Percentiles rank a stretch among this genome's conserved stretches.
These are phyloP conservation scores for Chlamydomonas incerta DNA, from an alignment of 139 green algal species.

Conservation along the genomic window DNA sequence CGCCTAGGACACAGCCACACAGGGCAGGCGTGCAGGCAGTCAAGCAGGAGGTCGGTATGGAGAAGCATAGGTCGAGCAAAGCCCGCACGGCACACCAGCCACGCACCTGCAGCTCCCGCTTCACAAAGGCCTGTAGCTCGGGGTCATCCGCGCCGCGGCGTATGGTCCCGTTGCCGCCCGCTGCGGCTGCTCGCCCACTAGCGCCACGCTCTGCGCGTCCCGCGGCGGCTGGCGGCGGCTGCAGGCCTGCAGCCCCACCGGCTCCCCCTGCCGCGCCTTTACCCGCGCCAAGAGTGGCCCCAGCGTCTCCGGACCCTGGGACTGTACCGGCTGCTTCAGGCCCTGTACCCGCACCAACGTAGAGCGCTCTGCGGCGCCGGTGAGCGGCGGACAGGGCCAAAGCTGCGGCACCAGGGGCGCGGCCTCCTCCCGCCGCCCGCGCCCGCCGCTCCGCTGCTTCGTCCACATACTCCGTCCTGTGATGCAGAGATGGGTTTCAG, in stretches of 20 bases:
- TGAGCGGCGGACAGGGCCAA: neutral
- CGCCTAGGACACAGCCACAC: neutral
- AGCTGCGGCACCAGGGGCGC: neutral
- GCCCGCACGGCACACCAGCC: too few species aligned
- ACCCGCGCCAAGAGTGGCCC: too few species aligned
- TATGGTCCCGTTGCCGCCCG: too few species aligned
- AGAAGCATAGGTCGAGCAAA: too few species aligned
- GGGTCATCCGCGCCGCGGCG: slow-evolving; percentile 16
- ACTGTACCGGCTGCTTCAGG: too few species aligned
- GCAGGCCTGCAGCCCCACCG: too few species aligned
- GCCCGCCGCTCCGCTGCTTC: neutral
- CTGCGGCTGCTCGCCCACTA: too few species aligned
- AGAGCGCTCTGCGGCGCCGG: slow-evolving; percentile 10
- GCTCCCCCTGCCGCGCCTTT: too few species aligned
- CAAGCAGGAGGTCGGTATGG: neutral
- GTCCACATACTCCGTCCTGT: slow-evolving; percentile 22
- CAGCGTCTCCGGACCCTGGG: too few species aligned
- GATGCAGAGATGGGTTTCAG: neutral
- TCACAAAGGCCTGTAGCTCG: slow-evolving; percentile 1
- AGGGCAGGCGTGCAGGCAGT: too few species aligned
- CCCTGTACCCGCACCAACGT: neutral
- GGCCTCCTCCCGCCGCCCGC: neutral
- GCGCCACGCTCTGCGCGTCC: too few species aligned
- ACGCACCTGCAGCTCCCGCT: slow-evolving; percentile 41
- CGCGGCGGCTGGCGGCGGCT: too few species aligned